phyloP scores from a whole-genome alignment of 257 asterid genomes.

The Przewalskia tangutica region DNA sequence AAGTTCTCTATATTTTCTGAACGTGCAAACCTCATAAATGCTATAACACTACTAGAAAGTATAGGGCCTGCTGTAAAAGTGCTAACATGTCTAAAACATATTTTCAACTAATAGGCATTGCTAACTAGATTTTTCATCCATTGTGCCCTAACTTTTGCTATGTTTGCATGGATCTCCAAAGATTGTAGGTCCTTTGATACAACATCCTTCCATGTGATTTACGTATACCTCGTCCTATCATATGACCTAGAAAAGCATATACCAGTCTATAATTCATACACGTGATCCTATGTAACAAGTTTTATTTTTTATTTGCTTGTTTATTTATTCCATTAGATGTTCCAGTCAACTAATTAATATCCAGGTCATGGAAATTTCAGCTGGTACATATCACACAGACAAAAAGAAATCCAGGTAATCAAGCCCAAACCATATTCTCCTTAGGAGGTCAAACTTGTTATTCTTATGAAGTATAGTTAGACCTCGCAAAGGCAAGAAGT shows the following conservation, averaged over 20 bases:
- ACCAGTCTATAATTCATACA: neutral
- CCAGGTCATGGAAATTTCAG: neutral
- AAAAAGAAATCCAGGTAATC: neutral
- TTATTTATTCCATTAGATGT: neutral
- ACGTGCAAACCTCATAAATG: neutral
- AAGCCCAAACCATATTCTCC: neutral
- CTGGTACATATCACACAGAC: neutral
- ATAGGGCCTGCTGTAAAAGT: neutral
- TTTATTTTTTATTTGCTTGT: neutral
- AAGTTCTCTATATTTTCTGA: neutral
- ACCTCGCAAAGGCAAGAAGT: neutral
- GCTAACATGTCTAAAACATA: neutral
- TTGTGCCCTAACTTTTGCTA: neutral
- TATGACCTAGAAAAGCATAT: neutral
- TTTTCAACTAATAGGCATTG: neutral
- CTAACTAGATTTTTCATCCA: neutral
- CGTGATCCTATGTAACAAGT: neutral
- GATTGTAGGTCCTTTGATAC: neutral
- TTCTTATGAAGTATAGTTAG: neutral
- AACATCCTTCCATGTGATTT: neutral
- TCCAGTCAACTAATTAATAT: neutral
- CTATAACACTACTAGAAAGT: neutral
- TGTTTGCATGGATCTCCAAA: neutral
- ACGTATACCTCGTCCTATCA: neutral
- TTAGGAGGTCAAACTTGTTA: neutral